phyloP scores from a whole-genome alignment of 1,139 yeast genomes.

The Pichia sp. region DNA sequence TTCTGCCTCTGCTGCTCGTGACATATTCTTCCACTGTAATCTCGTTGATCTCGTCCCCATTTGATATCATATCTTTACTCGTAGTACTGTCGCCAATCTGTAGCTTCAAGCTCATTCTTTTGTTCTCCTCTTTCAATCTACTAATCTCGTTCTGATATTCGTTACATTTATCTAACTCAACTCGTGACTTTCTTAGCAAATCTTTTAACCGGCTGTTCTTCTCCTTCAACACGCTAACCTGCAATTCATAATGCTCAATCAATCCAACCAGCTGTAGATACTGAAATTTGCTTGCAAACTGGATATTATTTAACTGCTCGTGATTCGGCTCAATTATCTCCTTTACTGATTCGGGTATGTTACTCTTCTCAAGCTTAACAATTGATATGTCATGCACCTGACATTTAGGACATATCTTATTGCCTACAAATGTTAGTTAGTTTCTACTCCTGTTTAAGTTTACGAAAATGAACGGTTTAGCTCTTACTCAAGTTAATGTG shows the following conservation, averaged over 20 bases:
- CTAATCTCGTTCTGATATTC: slow-evolving; percentile 13
- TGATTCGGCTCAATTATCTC: slow-evolving; percentile 13
- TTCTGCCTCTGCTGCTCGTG: background rate
- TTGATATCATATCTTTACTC: background rate
- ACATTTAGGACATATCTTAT: slow-evolving; percentile 13
- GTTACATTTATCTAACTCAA: slow-evolving; percentile 14
- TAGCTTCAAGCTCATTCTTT: slow-evolving; percentile 6
- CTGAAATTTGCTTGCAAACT: slow-evolving; percentile 13
- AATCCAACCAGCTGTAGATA: slow-evolving; percentile 6
- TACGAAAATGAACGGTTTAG: background rate
- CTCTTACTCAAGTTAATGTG: slow-evolving; percentile 8
- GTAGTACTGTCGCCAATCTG: slow-evolving; percentile 8
- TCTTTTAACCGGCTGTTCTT: slow-evolving; percentile 12
- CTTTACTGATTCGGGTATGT: slow-evolving; percentile 6
- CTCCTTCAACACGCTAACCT: background rate
- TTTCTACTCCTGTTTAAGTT: background rate
- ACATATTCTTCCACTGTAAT: slow-evolving; percentile 5
- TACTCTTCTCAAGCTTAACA: slow-evolving; percentile 10
- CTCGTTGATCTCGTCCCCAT: slow-evolving; percentile 6
- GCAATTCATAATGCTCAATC: slow-evolving; percentile 3
- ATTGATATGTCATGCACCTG: slow-evolving; percentile 5
- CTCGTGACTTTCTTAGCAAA: slow-evolving; percentile 9
- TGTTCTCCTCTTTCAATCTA: slow-evolving; percentile 7
- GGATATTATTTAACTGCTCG: slow-evolving; percentile 9
- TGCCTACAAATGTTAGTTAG: background rate